Evolutionary conservation across 2,329 filamentous ascomycete genomes (phyloP), one percentile per base, ranked within the genome.

Genomic region (Tolypocladium endophyticum): DNA sequence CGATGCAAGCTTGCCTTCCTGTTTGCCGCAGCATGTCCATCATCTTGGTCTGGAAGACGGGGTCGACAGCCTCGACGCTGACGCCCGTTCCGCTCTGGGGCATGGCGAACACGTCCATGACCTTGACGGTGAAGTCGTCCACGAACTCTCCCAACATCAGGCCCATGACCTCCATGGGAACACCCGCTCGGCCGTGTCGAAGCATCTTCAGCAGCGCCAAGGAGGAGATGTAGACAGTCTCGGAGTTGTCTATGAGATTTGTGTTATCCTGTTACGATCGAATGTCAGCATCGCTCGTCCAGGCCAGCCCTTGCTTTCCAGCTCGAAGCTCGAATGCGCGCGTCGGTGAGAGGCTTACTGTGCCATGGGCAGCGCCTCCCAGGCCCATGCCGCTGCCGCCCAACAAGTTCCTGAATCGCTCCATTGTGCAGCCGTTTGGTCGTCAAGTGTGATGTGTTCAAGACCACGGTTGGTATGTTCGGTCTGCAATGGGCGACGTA

Each of bases 161-260:
- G 63, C 94, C 94, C 94, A 99, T 99, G 74, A 99, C 94, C 81
- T 99, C 94, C 94, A 99, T 99, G 25, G 94, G 94, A 65, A 99
- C 94, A 79, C 94, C 94, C 47, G 94, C 94, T 66, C 94, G 89
- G 65, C 94, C 94, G 77, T 99, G 94, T 73, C 94, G 88, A 75
- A 99, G 83, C 94, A 99, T 99, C 84, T 99, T 99, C 69, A 99
- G 82, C 58, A 99, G 83, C 58, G 94, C 94, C 62, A 99, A 86
- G 56, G 94, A 99, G 58, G 94, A 99, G 70, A 99, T 99, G 79
- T 99, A 96, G 67, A 99, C 94, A 39, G 94, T 99, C 80, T 99
- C 94, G 69, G 93, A 96, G 79, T 99, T 99, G 75, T 99, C 94
- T 75, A 99, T 95, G 62, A 99, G 84, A 72, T 88, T 92, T 45